phyloP scores from a whole-genome alignment of 805 yeast species.

The Candida sithepensis region DNA sequence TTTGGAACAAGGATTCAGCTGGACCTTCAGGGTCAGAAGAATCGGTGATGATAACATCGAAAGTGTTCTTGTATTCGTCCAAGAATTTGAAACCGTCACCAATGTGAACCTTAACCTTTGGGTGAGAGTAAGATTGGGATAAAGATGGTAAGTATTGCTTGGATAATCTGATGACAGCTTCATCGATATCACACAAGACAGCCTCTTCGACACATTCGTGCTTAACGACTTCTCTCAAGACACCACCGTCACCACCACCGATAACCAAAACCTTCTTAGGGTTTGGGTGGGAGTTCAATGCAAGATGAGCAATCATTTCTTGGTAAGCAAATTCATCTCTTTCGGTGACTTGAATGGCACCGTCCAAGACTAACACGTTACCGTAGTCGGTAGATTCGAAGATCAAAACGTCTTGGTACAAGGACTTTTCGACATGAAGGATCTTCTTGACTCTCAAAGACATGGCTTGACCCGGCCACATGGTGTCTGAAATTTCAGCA shows the following conservation, averaged over 20 bases:
- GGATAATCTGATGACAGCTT: slow-evolving; percentile 69
- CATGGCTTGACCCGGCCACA: slow-evolving; percentile 99
- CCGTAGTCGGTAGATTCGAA: slow-evolving; percentile 77
- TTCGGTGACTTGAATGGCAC: slow-evolving; percentile 88
- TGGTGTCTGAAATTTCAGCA: slow-evolving; percentile 88
- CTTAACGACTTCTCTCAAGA: slow-evolving; percentile 80
- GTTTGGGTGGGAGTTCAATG: slow-evolving; percentile 68
- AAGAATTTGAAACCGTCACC: slow-evolving; percentile 84
- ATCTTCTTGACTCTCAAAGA: slow-evolving; percentile 66
- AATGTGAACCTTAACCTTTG: slow-evolving; percentile 61
- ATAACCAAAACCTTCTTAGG: slow-evolving; percentile 80
- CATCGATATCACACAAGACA: slow-evolving; percentile 86
- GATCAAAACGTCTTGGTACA: slow-evolving; percentile 78
- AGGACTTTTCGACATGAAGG: slow-evolving; percentile 63
- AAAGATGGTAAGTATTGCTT: slow-evolving; percentile 72
- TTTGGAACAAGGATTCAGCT: slow-evolving; percentile 89
- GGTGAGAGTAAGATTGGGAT: slow-evolving; percentile 63
- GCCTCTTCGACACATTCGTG: slow-evolving; percentile 54
- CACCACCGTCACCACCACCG: slow-evolving; percentile 98
- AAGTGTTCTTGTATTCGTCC: slow-evolving; percentile 59
- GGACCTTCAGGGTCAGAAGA: slow-evolving; percentile 99
- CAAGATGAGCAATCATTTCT: slow-evolving; percentile 84
- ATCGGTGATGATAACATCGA: slow-evolving; percentile 94
- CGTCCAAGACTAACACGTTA: slow-evolving; percentile 84
- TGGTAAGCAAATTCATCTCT: slow-evolving; percentile 93